Conservation (phyloP, 768 basidiomycete genomes). For the Amanita pseudoporphyria region DNA sequence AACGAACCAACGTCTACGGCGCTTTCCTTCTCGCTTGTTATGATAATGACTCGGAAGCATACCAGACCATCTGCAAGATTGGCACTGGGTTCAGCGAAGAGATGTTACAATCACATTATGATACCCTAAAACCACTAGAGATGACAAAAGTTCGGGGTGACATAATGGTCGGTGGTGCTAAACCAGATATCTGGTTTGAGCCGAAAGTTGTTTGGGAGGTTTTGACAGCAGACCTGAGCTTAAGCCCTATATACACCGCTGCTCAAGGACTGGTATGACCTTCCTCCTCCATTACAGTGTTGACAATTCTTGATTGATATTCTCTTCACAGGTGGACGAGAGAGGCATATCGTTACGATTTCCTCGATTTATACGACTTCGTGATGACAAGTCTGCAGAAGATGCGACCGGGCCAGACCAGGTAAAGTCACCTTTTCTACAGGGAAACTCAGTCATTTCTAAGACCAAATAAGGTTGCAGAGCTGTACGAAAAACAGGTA, state of each 20-base stretch:
- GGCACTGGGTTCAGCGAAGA: conserved; percentile 98
- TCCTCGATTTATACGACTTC: conserved; percentile 84
- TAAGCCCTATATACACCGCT: conserved; percentile 95
- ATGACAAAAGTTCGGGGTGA: conserved; percentile 63
- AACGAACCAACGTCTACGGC: conserved; percentile 94
- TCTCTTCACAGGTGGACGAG: conserved; percentile 54
- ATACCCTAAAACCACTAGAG: conserved; percentile 75
- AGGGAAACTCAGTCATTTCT: neutral
- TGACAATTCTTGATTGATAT: neutral
- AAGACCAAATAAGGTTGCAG: conserved; percentile 54
- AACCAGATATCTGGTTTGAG: conserved; percentile 98
- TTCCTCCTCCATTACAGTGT: conserved; percentile 1
- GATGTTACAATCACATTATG: conserved; percentile 67
- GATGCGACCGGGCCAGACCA: conserved; percentile 92
- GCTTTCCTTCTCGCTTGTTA: conserved; percentile 98
- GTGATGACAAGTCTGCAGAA: conserved; percentile 90
- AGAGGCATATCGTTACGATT: conserved; percentile 94
- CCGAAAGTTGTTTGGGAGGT: conserved; percentile 98
- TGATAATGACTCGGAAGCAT: conserved; percentile 89
- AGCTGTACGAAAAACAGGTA: conserved; percentile 88
- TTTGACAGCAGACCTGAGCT: conserved; percentile 89
- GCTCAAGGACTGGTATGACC: conserved; percentile 76
- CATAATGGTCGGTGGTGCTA: conserved; percentile 84
- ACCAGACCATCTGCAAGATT: conserved; percentile 97
- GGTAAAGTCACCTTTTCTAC: conserved; percentile 30